Percentiles rank a stretch among this genome's conserved stretches.
Conservation (phyloP, 2,329 filamentous ascomycete species). For the Epichloe brachyelytri region DNA sequence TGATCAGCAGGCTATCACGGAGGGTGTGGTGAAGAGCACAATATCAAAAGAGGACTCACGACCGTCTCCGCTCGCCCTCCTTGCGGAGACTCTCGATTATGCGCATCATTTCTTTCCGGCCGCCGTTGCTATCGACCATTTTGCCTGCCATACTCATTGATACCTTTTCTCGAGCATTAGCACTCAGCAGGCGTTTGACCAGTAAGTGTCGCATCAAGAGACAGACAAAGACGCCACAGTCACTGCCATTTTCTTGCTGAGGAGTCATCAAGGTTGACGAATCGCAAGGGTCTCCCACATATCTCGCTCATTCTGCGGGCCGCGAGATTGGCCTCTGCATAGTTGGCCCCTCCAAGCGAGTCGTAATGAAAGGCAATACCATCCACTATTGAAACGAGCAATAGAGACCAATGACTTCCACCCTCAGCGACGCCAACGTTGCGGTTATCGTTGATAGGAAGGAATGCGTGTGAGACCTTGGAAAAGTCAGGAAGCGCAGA, state of each 20-base stretch:
- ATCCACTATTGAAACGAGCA: slow-evolving; percentile 80
- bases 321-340: slow-evolving; percentile 56
- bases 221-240: slow-evolving; percentile 94
- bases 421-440: slow-evolving; percentile 70
- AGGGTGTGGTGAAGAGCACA: not conserved
- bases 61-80: slow-evolving; percentile 73
- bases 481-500: slow-evolving; percentile 70
- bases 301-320: slow-evolving; percentile 57
- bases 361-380: slow-evolving; percentile 96
- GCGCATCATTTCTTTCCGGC: slow-evolving; percentile 79
- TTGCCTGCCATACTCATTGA: slow-evolving; percentile 88
- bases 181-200: slow-evolving; percentile 66
- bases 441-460: slow-evolving; percentile 83
- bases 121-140: slow-evolving; percentile 65
- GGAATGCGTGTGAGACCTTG: slow-evolving; percentile 79
- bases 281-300: slow-evolving; percentile 54
- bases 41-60: slow-evolving; percentile 39
- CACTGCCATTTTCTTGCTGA: slow-evolving; percentile 81
- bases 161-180: slow-evolving; percentile 72
- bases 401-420: slow-evolving; percentile 86
- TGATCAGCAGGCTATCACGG: not conserved
- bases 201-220: slow-evolving; percentile 91
- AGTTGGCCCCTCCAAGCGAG: slow-evolving; percentile 65
- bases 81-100: slow-evolving; percentile 80
- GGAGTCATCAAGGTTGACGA: slow-evolving; percentile 72